phyloP scores from a whole-genome alignment of 2,329 filamentous ascomycete species.

The Alternaria gaisen region DNA sequence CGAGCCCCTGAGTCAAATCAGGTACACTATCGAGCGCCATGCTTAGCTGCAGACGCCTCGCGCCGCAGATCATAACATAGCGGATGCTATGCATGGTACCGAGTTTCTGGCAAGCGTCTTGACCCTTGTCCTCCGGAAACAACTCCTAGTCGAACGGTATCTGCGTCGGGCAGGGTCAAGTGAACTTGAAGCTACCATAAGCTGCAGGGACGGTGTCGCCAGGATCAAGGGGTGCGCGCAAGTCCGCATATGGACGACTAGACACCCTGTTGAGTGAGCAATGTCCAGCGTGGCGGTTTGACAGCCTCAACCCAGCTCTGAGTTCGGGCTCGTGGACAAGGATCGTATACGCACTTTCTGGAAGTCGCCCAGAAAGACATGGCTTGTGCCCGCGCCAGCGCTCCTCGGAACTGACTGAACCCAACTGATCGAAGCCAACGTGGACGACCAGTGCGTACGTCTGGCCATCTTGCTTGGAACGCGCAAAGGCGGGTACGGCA shows the following conservation, averaged over 20 bases:
- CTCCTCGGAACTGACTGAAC: not conserved
- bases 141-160: not conserved
- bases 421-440: not conserved
- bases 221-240: not conserved
- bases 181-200: not conserved
- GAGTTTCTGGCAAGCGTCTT: not conserved
- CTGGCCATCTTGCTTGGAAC: not conserved
- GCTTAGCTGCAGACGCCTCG: slow-evolving; percentile 1
- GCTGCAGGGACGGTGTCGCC: not conserved
- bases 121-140: not conserved
- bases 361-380: not conserved
- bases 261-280: not conserved
- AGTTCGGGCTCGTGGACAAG: not conserved
- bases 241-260: not conserved
- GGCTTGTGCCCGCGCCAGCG: not conserved
- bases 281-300: not conserved
- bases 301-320: not conserved
- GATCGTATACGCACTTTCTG: not conserved
- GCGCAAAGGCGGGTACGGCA: not conserved
- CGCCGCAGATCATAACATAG: not conserved
- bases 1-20: slow-evolving; percentile 1
- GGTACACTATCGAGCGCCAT: slow-evolving; percentile 1
- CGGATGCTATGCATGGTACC: slow-evolving; percentile 1
- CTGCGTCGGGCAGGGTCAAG: not conserved
- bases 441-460: not conserved